Conservation (phyloP, 192 early-diverging fungal species). For the Rhizophagus sp. region DNA sequence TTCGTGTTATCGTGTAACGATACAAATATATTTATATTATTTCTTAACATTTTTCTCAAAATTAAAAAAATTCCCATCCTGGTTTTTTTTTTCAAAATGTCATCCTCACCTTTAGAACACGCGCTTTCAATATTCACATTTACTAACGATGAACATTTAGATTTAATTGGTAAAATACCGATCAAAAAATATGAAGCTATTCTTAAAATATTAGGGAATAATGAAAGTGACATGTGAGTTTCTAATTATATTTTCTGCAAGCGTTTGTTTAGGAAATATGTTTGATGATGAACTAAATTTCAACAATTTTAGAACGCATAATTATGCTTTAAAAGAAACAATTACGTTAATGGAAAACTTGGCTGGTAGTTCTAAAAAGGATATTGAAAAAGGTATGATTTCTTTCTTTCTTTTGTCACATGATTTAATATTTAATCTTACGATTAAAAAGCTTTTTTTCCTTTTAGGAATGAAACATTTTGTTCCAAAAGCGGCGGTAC, state of each 20-base stretch:
- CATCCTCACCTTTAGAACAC: too few species aligned
- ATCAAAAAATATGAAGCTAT: neutral
- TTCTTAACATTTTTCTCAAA: too few species aligned
- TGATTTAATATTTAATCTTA: neutral
- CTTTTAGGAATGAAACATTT: neutral
- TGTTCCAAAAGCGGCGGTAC: neutral
- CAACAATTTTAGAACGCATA: neutral
- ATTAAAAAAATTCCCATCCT: too few species aligned
- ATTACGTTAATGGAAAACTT: neutral
- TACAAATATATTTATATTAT: too few species aligned
- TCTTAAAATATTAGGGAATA: neutral
- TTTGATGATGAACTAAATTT: too few species aligned
- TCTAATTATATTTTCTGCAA: neutral
- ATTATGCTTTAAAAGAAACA: neutral
- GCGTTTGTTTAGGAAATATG: too few species aligned
- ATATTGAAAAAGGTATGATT: neutral
- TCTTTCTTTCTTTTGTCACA: neutral
- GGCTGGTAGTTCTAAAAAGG: neutral
- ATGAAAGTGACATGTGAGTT: neutral
- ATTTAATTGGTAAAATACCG: too few species aligned
- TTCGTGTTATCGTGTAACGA: too few species aligned
- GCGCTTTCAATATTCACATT: too few species aligned
- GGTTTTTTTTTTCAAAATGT: too few species aligned
- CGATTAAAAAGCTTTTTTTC: neutral
- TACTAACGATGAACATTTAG: too few species aligned